Evolutionary conservation across 2,329 filamentous ascomycete genomes (phyloP), one percentile per base, ranked within the genome.

Genomic region (Nigrograna mackinnonii): DNA sequence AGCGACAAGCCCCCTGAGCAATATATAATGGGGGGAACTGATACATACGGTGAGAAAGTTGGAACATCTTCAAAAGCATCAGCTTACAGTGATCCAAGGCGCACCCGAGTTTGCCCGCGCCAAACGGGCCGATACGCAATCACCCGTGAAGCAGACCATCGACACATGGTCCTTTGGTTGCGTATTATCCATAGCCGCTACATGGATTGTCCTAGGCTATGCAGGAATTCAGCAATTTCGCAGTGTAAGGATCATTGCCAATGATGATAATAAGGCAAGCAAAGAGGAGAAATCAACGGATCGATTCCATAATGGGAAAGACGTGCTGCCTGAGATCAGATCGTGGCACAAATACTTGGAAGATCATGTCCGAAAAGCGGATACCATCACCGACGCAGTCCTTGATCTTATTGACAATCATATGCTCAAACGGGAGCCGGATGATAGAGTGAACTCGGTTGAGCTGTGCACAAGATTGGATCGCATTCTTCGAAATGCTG

Each of bases 121-220:
- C 4, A 46, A 28, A 22, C 11, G 9, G 26, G n/a, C 32, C 20
- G n/a, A 35, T 39, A 35, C 57, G 47, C 5, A 47, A 50, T 30
- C 45, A 13, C 35, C 32, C 2, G 54, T 67, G 1, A 43, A 49
- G n/a, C 67, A 67, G 41, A 52, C 47, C 1, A 70, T 67, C 6
- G 71, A 74, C 34, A 64, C 59, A 0, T 74, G 71, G 71, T 72
- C 70, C 1, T 46, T 54, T 19, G 55, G 55, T 0, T 73, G 70
- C 31, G 67, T 73, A 1, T 47, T 72, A 17, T 72, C 70, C 0
- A 48, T 67, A 1, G 62, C 65, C 4, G 70, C 69, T 2, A 70
- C 69, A 0, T 73, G 68, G 57, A 51, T 67, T 5, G 58, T 68
- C 0, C 41, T 70, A 2, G 70, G 69, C 0, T 45, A 41, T n/a